These are phyloP conservation scores for Trypanosoma congolense DNA, from an alignment of 208 protist species.

Conservation along the genomic window DNA sequence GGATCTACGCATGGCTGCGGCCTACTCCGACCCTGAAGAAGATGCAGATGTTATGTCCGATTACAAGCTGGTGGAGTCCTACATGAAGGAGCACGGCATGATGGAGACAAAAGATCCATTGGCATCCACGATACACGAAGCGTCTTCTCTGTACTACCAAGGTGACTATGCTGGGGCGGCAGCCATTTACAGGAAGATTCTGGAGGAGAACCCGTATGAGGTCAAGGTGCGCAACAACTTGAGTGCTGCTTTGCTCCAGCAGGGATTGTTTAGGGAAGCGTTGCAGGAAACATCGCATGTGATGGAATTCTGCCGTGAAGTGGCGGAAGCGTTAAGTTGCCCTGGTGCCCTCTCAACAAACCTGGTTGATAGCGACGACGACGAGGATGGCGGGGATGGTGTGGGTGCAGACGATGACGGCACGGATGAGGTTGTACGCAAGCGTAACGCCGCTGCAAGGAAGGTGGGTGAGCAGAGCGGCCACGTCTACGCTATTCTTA, in stretches of 20 bases:
- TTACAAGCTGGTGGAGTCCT: conserved; percentile 48
- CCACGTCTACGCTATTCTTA: conserved; percentile 89
- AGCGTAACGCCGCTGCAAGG: conserved; percentile 56
- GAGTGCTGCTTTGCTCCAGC: conserved; percentile 61
- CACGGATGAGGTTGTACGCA: conserved; percentile 24
- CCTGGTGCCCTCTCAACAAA: conserved; percentile 44
- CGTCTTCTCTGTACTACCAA: conserved; percentile 63
- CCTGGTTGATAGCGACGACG: conserved; percentile 70
- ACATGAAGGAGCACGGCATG: conserved; percentile 44
- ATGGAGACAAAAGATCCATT: conserved; percentile 25
- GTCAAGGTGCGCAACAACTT: conserved; percentile 71
- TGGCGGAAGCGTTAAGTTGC: conserved; percentile 75
- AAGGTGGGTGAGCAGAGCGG: conserved; percentile 66
- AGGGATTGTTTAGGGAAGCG: conserved; percentile 56
- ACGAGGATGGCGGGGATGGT: conserved; percentile 68
- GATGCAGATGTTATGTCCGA: conserved; percentile 60
- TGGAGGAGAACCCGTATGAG: conserved; percentile 52
- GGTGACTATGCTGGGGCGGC: conserved; percentile 53
- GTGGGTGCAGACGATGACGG: conserved; percentile 1
- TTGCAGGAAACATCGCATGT: conserved; percentile 64
- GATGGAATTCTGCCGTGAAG: conserved; percentile 73
- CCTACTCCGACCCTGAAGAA: conserved; percentile 60
- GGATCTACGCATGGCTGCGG: conserved; percentile 79
- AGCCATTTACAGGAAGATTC: conserved; percentile 47
- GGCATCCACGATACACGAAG: conserved; percentile 46